Evolutionary conservation across 2,329 filamentous ascomycete species (phyloP).

Genomic region (Claviceps digitariae): DNA sequence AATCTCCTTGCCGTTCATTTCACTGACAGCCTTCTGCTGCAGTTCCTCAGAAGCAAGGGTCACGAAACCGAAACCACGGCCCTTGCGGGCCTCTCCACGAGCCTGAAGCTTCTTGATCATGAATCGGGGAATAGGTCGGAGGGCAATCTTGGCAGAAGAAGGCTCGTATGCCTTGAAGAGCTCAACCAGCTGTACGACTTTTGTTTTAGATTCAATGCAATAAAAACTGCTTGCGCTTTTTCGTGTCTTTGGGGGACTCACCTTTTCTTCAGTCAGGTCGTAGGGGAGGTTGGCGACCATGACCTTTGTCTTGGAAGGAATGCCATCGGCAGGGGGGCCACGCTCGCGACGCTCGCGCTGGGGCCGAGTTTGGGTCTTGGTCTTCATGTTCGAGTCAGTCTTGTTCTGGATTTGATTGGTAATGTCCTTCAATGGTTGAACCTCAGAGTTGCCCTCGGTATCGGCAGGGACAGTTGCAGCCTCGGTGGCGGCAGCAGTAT

Average conservation of each 20-base stretch:
- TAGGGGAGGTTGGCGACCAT: conserved; percentile 99
- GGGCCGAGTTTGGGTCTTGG: conserved; percentile 39
- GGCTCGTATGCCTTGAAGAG: conserved; percentile 89
- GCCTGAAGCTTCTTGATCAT: conserved; percentile 99
- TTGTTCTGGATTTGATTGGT: conserved; percentile 41
- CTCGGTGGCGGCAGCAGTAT: conserved; percentile 28
- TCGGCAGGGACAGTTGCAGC: conserved; percentile 31
- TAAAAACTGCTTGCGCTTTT: neutral
- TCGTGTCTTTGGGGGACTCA: conserved; percentile 27
- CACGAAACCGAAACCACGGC: conserved; percentile 96
- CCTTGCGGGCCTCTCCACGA: conserved; percentile 95
- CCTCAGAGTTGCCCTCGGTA: conserved; percentile 35
- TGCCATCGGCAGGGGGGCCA: conserved; percentile 90
- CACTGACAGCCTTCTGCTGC: conserved; percentile 89
- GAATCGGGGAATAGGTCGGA: conserved; percentile 95
- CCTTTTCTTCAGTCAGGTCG: conserved; percentile 94
- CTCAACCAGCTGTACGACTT: conserved; percentile 68
- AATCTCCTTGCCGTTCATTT: conserved; percentile 99
- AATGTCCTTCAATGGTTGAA: conserved; percentile 46
- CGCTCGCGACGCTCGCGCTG: conserved; percentile 60
- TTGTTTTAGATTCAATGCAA: neutral
- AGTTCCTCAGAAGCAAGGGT: conserved; percentile 89
- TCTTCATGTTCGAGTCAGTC: conserved; percentile 47
- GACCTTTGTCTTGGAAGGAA: conserved; percentile 98
- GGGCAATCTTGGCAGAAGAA: conserved; percentile 92